These are phyloP conservation scores for Pseudogymnoascus verrucosus DNA, from an alignment of 2,329 filamentous ascomycete species.

Conservation along the genomic window DNA sequence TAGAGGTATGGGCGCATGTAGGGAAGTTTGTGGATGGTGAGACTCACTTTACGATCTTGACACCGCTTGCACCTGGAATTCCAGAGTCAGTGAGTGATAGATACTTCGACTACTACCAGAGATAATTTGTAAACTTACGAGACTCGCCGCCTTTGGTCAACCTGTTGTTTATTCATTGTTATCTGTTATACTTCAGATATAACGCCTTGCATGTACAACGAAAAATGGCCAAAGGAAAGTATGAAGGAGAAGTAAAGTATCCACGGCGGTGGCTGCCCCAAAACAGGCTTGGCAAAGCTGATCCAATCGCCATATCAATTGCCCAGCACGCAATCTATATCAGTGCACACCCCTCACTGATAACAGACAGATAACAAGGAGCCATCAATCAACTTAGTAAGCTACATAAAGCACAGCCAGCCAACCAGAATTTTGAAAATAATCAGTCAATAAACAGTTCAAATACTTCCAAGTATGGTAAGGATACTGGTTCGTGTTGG, in stretches of 20 bases:
- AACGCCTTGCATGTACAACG: background rate
- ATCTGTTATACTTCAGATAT: slow-evolving; percentile 2
- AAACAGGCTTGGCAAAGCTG: background rate
- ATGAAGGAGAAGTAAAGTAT: background rate
- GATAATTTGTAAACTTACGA: background rate
- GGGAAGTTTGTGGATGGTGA: background rate
- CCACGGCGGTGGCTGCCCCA: background rate
- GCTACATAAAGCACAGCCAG: background rate
- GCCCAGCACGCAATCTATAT: slow-evolving; percentile 5
- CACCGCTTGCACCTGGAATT: slow-evolving; percentile 13
- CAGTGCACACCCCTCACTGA: background rate
- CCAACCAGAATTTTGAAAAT: background rate
- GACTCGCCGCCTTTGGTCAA: background rate
- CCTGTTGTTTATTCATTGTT: slow-evolving; percentile 1
- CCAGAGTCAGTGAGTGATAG: background rate
- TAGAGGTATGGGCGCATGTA: background rate
- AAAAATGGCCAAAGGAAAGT: background rate
- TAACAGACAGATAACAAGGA: slow-evolving; percentile 1
- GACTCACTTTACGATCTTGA: slow-evolving; percentile 14
- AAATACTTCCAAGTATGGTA: background rate
- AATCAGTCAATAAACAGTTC: background rate
- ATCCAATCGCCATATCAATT: slow-evolving; percentile 5
- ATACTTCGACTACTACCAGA: background rate
- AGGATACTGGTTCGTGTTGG: background rate
- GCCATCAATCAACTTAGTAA: background rate